Percentiles rank a stretch among this genome's conserved stretches.
Conservation (phyloP, 164 flowering plant species). For the Houttuynia cordata region DNA sequence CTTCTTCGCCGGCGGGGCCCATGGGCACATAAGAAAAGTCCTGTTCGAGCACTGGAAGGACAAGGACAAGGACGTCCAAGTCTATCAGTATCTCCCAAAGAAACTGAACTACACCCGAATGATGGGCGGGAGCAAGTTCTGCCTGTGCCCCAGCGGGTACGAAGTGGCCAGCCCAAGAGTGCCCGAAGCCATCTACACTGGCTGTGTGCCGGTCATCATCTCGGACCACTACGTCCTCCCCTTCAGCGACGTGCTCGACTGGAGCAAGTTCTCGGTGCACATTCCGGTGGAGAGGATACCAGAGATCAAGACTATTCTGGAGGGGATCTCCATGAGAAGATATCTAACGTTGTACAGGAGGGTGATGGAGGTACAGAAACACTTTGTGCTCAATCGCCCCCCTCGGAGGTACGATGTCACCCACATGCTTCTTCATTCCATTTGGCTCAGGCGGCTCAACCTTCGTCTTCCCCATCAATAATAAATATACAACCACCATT, state of each 20-base stretch:
- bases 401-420: constrained; percentile 6
- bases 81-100: constrained; percentile 48
- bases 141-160: constrained; percentile 76
- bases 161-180: constrained; percentile 84
- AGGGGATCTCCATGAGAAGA: constrained; percentile 24
- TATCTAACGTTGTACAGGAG: constrained; percentile 11
- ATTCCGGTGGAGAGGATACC: constrained; percentile 47
- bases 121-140: constrained; percentile 49
- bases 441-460: constrained; percentile 4
- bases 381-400: constrained; percentile 6
- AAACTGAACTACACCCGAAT: constrained; percentile 33
- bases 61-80: constrained; percentile 36
- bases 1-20: constrained; percentile 75
- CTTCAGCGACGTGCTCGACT: constrained; percentile 58
- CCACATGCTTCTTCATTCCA: constrained; percentile 8
- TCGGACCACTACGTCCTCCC: constrained; percentile 54
- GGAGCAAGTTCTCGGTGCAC: constrained; percentile 52
- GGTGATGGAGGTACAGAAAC: constrained; percentile 4
- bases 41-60: constrained; percentile 57
- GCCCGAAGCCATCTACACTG: constrained; percentile 58
- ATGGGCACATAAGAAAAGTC: constrained; percentile 48
- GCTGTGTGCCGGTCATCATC: constrained; percentile 61
- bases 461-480: constrained; percentile 1
- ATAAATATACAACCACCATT: not conserved
- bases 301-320: constrained; percentile 38